Evolutionary conservation across 2,329 filamentous ascomycete species (phyloP).

Genomic region (Diaporthe sp.): DNA sequence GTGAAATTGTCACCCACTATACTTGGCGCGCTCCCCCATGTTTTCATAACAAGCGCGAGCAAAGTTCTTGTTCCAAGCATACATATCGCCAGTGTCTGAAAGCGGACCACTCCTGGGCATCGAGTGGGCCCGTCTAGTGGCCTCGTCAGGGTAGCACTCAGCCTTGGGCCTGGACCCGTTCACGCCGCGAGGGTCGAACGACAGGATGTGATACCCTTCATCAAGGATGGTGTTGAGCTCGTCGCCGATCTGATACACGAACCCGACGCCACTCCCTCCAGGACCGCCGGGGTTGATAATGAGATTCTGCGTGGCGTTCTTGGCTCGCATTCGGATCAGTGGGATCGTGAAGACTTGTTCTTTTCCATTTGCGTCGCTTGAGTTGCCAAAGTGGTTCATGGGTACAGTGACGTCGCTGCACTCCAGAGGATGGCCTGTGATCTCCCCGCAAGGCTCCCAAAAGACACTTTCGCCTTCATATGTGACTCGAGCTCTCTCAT

Average conservation of each 20-base stretch:
- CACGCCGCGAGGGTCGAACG: conserved; percentile 63
- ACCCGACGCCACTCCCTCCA: conserved; percentile 56
- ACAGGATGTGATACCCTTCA: conserved; percentile 59
- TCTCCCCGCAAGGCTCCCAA: conserved; percentile 56
- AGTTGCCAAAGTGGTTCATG: conserved; percentile 60
- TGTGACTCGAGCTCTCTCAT: neutral
- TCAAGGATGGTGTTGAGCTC: conserved; percentile 54
- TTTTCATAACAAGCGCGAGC: conserved; percentile 57
- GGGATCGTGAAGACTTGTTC: conserved; percentile 58
- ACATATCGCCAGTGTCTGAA: conserved; percentile 54
- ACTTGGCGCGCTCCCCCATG: conserved; percentile 58
- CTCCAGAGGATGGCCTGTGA: conserved; percentile 53
- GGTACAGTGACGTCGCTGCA: conserved; percentile 59
- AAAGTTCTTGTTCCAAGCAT: conserved; percentile 56
- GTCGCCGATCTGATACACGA: conserved; percentile 52
- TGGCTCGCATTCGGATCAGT: conserved; percentile 57
- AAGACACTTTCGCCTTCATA: conserved; percentile 53
- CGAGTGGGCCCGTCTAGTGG: conserved; percentile 48
- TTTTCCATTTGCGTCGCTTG: neutral
- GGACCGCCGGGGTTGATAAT: conserved; percentile 63
- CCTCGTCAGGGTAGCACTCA: conserved; percentile 55
- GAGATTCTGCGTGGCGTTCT: conserved; percentile 56
- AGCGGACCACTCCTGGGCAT: conserved; percentile 46
- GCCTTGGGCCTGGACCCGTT: conserved; percentile 52
- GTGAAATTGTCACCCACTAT: conserved; percentile 63